These are phyloP conservation scores for Eimeria praecox DNA, from an alignment of 169 alveolate genomes.

Conservation along the genomic window DNA sequence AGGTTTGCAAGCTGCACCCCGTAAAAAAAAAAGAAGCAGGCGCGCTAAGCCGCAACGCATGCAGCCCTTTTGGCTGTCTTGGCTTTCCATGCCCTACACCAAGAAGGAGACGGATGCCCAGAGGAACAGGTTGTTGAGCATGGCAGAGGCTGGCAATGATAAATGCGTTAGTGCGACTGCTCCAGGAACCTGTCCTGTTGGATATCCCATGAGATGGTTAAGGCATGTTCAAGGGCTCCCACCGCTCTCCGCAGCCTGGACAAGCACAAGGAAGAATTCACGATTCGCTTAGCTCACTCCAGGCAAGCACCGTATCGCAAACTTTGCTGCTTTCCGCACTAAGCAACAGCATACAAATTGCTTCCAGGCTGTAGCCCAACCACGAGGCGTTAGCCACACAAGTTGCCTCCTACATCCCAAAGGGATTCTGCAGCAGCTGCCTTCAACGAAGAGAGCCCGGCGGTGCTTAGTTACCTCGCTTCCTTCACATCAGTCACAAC, in stretches of 20 bases:
- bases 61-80: not conserved
- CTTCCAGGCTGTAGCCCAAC: not conserved
- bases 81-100: not conserved
- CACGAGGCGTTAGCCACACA: not conserved
- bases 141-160: not conserved
- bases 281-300: not conserved
- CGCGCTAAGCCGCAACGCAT: not conserved
- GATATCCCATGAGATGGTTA: conserved; percentile 33
- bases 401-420: not conserved
- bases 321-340: not conserved
- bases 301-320: not conserved
- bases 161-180: not conserved
- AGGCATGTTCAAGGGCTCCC: conserved; percentile 72
- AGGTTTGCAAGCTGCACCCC: not conserved
- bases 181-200: conserved; percentile 18
- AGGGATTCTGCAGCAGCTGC: not conserved
- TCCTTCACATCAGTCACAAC: conserved; percentile 51
- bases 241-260: conserved; percentile 71
- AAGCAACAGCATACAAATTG: not conserved
- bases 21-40: not conserved
- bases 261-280: not conserved
- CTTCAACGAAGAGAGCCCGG: not conserved
- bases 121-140: not conserved
- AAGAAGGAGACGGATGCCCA: not conserved
- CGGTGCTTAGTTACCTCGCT: conserved; percentile 20